Evolutionary conservation across 208 protist genomes (phyloP).

Genomic region (Angomonas deanei): DNA sequence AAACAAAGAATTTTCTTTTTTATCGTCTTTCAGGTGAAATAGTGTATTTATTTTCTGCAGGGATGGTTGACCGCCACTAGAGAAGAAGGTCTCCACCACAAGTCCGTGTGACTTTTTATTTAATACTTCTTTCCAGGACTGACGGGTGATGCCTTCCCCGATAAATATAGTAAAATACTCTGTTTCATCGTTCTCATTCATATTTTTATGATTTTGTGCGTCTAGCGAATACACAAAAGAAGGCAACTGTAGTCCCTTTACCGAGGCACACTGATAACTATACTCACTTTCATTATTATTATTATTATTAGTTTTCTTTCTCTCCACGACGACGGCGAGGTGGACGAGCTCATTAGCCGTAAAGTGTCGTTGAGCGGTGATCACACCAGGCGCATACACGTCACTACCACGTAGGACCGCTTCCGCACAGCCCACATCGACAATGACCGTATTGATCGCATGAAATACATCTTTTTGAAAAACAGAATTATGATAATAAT

Average conservation of each 20-base stretch:
- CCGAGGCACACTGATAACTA: not conserved
- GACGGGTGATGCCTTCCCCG: not conserved
- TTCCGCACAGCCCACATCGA: slow-evolving; percentile 76
- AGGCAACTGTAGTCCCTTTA: not conserved
- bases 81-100: not conserved
- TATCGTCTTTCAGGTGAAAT: not conserved
- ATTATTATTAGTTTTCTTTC: not conserved
- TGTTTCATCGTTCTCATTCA: not conserved
- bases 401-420: slow-evolving; percentile 84
- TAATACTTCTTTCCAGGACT: not conserved
- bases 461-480: not conserved
- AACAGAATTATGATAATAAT: not conserved
- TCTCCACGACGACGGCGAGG: slow-evolving; percentile 22
- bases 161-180: not conserved
- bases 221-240: not conserved
- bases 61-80: not conserved
- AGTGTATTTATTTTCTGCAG: not conserved
- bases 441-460: slow-evolving; percentile 33
- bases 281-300: not conserved
- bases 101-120: not conserved
- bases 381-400: slow-evolving; percentile 71
- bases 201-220: no score
- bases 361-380: slow-evolving; percentile 24
- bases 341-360: slow-evolving; percentile 18
- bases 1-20: slow-evolving; percentile 36